Conservation (phyloP, 495 filamentous ascomycete species). For the Melanomma pulvis-pyrius region DNA sequence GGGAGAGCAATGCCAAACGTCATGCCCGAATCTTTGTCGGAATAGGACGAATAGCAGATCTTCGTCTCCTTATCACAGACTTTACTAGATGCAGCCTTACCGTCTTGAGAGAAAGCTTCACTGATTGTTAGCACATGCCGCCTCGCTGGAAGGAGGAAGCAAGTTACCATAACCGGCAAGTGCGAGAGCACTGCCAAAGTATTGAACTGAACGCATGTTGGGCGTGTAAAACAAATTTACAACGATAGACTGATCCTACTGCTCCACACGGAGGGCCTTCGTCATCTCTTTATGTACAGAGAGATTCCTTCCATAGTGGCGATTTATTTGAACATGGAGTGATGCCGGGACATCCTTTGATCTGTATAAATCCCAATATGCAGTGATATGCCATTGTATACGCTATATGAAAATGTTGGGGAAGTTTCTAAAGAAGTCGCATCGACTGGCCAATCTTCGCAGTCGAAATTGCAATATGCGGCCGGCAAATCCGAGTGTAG, state of each 20-base stretch:
- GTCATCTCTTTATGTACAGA: slow-evolving; percentile 26
- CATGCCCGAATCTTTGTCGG: slow-evolving; percentile 17
- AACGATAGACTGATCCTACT: background rate
- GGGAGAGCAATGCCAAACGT: slow-evolving; percentile 32
- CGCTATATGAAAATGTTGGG: slow-evolving; percentile 21
- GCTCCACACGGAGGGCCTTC: background rate
- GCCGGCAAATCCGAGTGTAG: slow-evolving; percentile 29
- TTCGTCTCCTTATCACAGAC: slow-evolving; percentile 24
- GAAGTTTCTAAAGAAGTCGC: background rate
- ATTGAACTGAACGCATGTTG: slow-evolving; percentile 31
- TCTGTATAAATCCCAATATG: slow-evolving; percentile 11
- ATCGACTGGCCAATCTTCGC: slow-evolving; percentile 30
- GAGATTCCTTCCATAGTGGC: slow-evolving; percentile 8
- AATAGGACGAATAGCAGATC: slow-evolving; percentile 27
- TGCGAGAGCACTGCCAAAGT: slow-evolving; percentile 27
- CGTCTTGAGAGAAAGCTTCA: slow-evolving; percentile 1
- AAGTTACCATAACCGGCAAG: slow-evolving; percentile 25
- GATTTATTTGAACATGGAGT: background rate
- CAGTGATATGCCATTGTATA: slow-evolving; percentile 29
- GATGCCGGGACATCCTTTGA: slow-evolving; percentile 11
- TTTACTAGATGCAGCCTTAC: slow-evolving; percentile 12
- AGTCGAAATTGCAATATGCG: slow-evolving; percentile 30
- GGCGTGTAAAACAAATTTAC: background rate
- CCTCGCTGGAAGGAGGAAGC: background rate
- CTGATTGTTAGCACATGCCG: background rate